Evolutionary conservation across 805 yeast species (phyloP), one percentile per base, ranked within the genome.

Genomic region (Yamadazyma philogaea): DNA sequence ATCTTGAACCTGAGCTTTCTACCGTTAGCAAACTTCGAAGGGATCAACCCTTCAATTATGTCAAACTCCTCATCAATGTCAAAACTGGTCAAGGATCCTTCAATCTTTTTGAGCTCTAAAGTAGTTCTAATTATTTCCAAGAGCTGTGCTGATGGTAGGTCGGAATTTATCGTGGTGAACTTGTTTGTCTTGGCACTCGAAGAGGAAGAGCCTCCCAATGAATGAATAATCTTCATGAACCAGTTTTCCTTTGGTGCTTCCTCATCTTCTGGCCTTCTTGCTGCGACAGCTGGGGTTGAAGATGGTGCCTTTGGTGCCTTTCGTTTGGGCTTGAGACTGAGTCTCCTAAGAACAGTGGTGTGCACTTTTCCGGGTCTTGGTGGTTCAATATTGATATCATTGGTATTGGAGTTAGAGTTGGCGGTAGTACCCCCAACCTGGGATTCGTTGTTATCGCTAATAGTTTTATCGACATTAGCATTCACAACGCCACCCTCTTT

Each of bases 1-100:
- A 77, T 71, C 50, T 65, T 66, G 49, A 77, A 77, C 48, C 63
- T 68, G 50, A 77, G 59, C 43, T 74, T 74, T 43, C 75, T 63
- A 28, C 77, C 75, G 35, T 61, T 54, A 2, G 77, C 70, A 50
- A 59, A 73, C 30, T 64, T 63, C 11, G 74, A 55, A n/a, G 81
- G 79, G 12, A 77, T 66, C 14, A 64, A 59, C 2, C 80, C 79
- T 44, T 63, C 64, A 16, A 77, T 66, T 12, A 64, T 48, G 4
- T 74, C 70, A 47, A 67, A 65, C 41, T 66, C 71, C 40, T 71
- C 74, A 43, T 68, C 74, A 30, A 74, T 59, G 2, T 64, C 66
- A 11, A 70, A 70, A 19, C 63, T 60, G 14, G 60, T 55, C 8
- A 77, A 64, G 2, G 80, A 65, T 0, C 81, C 81, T 54, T 77